phyloP scores from a whole-genome alignment of 305 asterid species.

The Fraxinus baroniana region DNA sequence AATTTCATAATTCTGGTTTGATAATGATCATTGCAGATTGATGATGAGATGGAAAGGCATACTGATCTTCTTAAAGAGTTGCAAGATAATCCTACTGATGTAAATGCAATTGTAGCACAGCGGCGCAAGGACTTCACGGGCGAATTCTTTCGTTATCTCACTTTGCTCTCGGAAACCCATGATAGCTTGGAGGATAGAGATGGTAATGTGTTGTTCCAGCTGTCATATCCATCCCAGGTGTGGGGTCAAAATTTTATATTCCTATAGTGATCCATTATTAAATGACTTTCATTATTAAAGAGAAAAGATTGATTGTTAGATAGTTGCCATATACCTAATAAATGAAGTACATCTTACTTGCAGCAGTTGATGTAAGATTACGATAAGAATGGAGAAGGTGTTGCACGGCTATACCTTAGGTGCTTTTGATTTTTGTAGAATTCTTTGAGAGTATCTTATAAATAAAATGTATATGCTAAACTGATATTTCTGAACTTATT shows the following conservation, averaged over 20 bases:
- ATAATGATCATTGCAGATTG: slow-evolving; percentile 67
- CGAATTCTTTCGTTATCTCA: slow-evolving; percentile 75
- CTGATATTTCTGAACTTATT: background rate
- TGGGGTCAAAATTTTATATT: background rate
- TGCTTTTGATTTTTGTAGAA: background rate
- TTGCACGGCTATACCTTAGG: background rate
- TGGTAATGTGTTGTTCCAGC: slow-evolving; percentile 43
- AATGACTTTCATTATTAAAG: background rate
- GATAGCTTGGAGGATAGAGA: slow-evolving; percentile 86
- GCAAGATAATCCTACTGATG: slow-evolving; percentile 71
- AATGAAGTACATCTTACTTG: background rate
- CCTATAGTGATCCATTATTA: background rate
- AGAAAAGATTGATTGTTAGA: background rate
- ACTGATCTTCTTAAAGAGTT: slow-evolving; percentile 65
- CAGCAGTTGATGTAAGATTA: background rate
- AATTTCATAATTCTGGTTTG: slow-evolving; percentile 21
- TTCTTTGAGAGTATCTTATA: background rate
- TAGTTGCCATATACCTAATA: background rate
- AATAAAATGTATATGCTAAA: background rate
- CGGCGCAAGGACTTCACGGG: slow-evolving; percentile 77
- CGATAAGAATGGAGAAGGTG: background rate
- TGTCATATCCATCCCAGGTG: background rate
- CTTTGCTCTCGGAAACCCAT: slow-evolving; percentile 62
- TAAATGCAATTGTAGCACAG: slow-evolving; percentile 83
- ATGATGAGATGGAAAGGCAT: slow-evolving; percentile 86